A percentile compares a stretch with the other conserved stretches of the same genome.
Conservation (phyloP, 768 basidiomycete genomes). For the Lactarius trivialis region DNA sequence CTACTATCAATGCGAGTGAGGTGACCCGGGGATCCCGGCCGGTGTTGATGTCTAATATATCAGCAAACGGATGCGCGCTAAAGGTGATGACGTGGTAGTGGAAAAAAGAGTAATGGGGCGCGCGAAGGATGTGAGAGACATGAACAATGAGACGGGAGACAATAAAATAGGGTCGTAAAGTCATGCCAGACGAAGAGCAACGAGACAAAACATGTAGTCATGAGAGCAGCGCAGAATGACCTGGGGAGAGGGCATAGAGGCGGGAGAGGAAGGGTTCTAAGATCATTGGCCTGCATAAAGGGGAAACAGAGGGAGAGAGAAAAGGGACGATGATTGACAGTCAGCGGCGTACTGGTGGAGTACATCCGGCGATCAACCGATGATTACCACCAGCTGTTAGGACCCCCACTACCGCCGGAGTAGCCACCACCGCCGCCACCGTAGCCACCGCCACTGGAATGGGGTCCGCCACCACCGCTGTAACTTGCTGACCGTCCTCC, state of each 20-base stretch:
- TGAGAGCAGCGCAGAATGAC: conserved; percentile 57
- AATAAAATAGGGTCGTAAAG: conserved; percentile 25
- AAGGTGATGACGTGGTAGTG: conserved; percentile 25
- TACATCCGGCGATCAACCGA: background rate
- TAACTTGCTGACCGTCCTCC: conserved; percentile 30
- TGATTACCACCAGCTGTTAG: conserved; percentile 45
- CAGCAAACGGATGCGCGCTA: conserved; percentile 23
- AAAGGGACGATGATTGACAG: conserved; percentile 4
- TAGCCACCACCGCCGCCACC: conserved; percentile 28
- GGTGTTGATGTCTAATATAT: conserved; percentile 26
- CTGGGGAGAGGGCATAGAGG: conserved; percentile 13
- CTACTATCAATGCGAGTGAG: conserved; percentile 22
- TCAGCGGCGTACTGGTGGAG: background rate
- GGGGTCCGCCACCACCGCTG: conserved; percentile 32
- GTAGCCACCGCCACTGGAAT: conserved; percentile 28
- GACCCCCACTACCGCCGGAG: conserved; percentile 25
- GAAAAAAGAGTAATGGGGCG: conserved; percentile 26
- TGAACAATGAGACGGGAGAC: conserved; percentile 29
- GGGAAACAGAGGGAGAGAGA: conserved; percentile 8
- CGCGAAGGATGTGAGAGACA: conserved; percentile 34
- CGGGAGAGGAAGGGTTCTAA: conserved; percentile 1
- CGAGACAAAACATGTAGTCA: conserved; percentile 47
- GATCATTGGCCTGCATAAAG: conserved; percentile 1
- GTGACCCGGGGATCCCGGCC: conserved; percentile 22
- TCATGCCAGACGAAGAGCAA: conserved; percentile 40